phyloP scores from a whole-genome alignment of 257 asterid species.

The Echium plantagineum region DNA sequence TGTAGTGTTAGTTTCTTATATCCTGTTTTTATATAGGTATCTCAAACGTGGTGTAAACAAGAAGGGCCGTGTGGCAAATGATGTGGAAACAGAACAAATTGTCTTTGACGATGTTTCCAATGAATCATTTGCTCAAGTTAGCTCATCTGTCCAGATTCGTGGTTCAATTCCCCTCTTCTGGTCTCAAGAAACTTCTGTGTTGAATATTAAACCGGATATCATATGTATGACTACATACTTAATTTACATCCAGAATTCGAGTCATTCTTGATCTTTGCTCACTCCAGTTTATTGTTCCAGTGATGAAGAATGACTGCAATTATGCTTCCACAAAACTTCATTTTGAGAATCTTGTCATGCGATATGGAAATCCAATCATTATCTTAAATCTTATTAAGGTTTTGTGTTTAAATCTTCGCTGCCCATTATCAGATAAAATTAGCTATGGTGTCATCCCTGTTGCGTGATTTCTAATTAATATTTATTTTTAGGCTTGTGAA shows the following conservation, averaged over 20 bases:
- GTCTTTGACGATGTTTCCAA: constrained; percentile 53
- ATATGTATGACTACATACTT: constrained; percentile 38
- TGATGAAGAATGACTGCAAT: constrained; percentile 61
- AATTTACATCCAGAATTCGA: constrained; percentile 10
- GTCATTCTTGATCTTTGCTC: background rate
- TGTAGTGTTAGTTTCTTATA: background rate
- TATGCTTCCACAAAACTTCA: constrained; percentile 91
- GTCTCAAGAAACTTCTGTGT: constrained; percentile 89
- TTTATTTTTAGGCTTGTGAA: constrained; percentile 58
- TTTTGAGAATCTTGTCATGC: constrained; percentile 71
- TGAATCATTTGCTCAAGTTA: constrained; percentile 47
- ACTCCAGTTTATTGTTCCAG: constrained; percentile 29
- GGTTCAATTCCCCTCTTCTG: constrained; percentile 98
- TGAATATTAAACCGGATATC: constrained; percentile 84
- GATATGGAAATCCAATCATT: constrained; percentile 93
- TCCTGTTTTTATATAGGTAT: constrained; percentile 36
- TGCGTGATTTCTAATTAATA: background rate
- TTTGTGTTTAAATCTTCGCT: background rate
- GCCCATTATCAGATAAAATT: constrained; percentile 8
- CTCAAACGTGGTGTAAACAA: constrained; percentile 88
- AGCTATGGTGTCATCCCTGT: background rate
- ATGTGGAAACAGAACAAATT: constrained; percentile 96
- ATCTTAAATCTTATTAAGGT: constrained; percentile 92
- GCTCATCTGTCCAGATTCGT: constrained; percentile 82
- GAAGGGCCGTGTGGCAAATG: constrained; percentile 96